Evolutionary conservation across 2,329 filamentous ascomycete genomes (phyloP), one percentile per base, ranked within the genome.

Genomic region (Sarocladiaceae sp.): DNA sequence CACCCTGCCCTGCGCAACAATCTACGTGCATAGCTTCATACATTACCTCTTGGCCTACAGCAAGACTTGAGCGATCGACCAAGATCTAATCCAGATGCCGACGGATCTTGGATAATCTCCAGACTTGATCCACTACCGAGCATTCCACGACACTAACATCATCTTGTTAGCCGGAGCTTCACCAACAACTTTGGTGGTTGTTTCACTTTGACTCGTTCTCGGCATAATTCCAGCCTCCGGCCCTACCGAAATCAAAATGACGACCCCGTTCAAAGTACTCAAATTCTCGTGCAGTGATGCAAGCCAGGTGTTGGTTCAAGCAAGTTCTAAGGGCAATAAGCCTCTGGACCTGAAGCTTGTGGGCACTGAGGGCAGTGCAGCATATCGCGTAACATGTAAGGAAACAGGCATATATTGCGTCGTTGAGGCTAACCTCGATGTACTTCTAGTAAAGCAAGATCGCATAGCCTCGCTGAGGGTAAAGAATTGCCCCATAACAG

Each of bases 331-430:
- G 52, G 72, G 71, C 33, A 68, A 72, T 31, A 74, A 73, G 53
- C 74, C 77, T 1, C 70, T 90, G 26, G 84, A 90, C 65, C 66
- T 88, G 44, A 83, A 82, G 62, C 66, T 91, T 26, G 74, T 86
- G 29, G 87, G 79, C 29, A 90, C 86, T 26, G 87, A 91, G 60
- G 81, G 82, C 52, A 76, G 79, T 52, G 76, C 74, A 46, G 77
- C 83, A 6, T 88, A 84, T 66, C 71, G 75, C 37, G 67, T 74
- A 52, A 75, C 75, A 55, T 67, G 83, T 86, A 73, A 76, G 80
- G 22, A n/a, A 44, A 20, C 44, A 37, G 8, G 6, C 28, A 28
- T 39, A 3, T 17, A 12, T 18, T 6, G 4, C 10, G n/a, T 46
- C n/a, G n/a, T n/a, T n/a, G n/a, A n/a, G n/a, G n/a, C n/a, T n/a